Percentiles rank a stretch among this genome's conserved stretches.
Conservation (phyloP, 2,329 filamentous ascomycete genomes). For the Phyllosticta citribraziliensis region DNA sequence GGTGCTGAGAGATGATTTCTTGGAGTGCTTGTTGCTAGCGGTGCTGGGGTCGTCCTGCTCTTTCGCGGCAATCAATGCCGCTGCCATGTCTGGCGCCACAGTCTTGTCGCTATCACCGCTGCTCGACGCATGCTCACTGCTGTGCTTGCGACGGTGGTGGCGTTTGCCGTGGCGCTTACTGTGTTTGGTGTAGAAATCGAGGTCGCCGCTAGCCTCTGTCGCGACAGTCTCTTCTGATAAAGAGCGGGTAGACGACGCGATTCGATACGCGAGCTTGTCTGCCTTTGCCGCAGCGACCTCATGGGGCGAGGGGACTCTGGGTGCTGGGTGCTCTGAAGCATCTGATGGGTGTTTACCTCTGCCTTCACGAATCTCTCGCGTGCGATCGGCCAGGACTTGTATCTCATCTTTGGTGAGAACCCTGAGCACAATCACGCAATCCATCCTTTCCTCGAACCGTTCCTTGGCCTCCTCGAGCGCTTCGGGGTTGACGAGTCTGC, state of each 20-base stretch:
- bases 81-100: not conserved
- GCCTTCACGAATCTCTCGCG: slow-evolving; percentile 61
- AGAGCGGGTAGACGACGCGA: not conserved
- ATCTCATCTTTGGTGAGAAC: slow-evolving; percentile 86
- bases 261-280: not conserved
- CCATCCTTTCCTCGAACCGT: slow-evolving; percentile 81
- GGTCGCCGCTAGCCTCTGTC: slow-evolving; percentile 3
- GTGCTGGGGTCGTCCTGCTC: not conserved
- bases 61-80: not conserved
- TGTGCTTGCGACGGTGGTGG: not conserved
- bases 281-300: not conserved
- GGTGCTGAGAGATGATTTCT: not conserved
- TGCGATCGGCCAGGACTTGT: slow-evolving; percentile 72
- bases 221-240: not conserved
- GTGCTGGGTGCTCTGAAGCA: slow-evolving; percentile 4
- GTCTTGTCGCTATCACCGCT: not conserved
- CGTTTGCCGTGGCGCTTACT: not conserved
- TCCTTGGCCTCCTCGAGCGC: slow-evolving; percentile 80
- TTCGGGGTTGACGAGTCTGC: slow-evolving; percentile 80
- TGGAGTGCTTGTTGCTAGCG: not conserved
- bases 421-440: slow-evolving; percentile 85
- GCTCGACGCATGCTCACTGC: not conserved
- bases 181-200: slow-evolving; percentile 1
- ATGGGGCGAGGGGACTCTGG: not conserved
- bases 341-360: slow-evolving; percentile 32